Conservation (phyloP, 2,329 filamentous ascomycete genomes). For the Chlorencoelia australis region DNA sequence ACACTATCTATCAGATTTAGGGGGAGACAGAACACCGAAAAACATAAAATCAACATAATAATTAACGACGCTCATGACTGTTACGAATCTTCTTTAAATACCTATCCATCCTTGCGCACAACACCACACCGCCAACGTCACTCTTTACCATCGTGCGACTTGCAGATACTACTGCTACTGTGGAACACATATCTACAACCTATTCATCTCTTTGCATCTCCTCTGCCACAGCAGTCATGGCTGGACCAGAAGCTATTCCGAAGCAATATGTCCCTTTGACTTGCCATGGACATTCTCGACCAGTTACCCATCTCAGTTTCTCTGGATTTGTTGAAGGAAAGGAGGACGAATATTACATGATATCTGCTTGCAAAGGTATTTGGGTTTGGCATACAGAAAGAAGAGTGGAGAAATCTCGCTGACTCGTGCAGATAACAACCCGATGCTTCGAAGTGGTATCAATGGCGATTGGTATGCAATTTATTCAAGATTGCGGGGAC, state of each 20-base stretch:
- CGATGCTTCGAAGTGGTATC: conserved; percentile 92
- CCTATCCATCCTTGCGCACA: neutral
- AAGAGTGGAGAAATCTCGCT: conserved; percentile 5
- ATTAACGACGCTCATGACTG: too few species aligned
- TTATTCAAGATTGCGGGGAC: neutral
- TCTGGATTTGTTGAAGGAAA: conserved; percentile 43
- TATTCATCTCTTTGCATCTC: neutral
- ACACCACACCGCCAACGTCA: neutral
- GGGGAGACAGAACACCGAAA: too few species aligned
- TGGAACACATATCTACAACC: neutral
- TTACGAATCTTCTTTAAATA: too few species aligned
- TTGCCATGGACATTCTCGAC: conserved; percentile 66
- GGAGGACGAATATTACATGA: conserved; percentile 61
- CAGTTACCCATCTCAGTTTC: conserved; percentile 64
- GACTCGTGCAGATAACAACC: conserved; percentile 69
- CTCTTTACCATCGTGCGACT: too few species aligned
- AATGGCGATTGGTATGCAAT: conserved; percentile 75
- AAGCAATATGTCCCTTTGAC: conserved; percentile 51
- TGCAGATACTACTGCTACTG: too few species aligned
- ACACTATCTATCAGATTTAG: too few species aligned
- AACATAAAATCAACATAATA: too few species aligned
- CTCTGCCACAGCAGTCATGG: too few species aligned
- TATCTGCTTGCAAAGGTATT: conserved; percentile 60
- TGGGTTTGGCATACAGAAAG: neutral
- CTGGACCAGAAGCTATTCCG: conserved; percentile 17